Base-by-base conservation (phyloP, 163 green algal genomes). In the Volvox carteri region DNA sequence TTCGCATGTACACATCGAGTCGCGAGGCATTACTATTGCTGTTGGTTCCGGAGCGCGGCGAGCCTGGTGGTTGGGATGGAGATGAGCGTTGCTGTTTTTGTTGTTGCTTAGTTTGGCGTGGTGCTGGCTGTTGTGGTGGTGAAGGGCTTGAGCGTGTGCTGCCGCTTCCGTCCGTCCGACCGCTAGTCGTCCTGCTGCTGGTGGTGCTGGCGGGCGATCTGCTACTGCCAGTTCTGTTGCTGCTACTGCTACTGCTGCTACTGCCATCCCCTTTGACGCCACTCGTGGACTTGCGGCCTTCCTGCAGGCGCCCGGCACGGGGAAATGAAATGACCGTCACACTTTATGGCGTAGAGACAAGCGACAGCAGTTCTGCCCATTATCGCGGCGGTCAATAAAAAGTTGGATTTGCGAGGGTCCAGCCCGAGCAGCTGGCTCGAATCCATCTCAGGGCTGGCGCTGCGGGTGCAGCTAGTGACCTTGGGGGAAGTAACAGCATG, bases 201-300 rank as follows among this genome's bases (percentile, higher is more conserved):
- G 25, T 79, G 72, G 37, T 56, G 79, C 60, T 28, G n/a, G 37
- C 19, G 21, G 54, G 42, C 46, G 77, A 35, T 11, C 60, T 41
- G 60, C 60, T 50, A 44, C 79, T 78, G 60, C 37, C 30, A 12
- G 65, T 72, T n/a, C 21, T 44, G 60, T n/a, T n/a, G n/a, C 60
- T 41, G 60, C 60, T 50, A 44, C 79, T 78, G 60, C 37, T 21
- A 12, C 44, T 72, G 28, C 21, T 44, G 60, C n/a, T n/a, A n/a
- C 21, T 7, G 28, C 60, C 42, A 33, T 86, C 78, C 35, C 78
- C 78, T 33, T 88, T 81, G 33, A 52, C 65, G 0, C 83, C 83
- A 35, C 68, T 74, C n/a, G 68, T 81, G 14, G 83, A 81, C 4
- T 88, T 88, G 46, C 68, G 83, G 35, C 78, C 83, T 37, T 88